Base-by-base conservation (phyloP, 768 basidiomycete genomes). In the Trametes elegans region DNA sequence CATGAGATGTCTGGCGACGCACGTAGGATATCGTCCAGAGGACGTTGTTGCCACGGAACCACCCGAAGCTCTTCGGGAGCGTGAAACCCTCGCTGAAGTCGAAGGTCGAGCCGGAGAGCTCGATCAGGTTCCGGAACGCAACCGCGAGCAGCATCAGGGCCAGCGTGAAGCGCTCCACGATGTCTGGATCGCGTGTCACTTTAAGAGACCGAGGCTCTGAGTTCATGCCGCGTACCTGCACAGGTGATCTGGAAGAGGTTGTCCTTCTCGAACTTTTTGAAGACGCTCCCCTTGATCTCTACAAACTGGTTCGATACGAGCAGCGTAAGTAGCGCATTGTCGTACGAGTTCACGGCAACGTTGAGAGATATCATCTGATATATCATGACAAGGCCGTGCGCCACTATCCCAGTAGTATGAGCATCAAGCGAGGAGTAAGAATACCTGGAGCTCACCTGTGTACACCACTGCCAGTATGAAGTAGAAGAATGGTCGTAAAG, bases 241-340 rank as follows among this genome's bases (percentile, higher is more conserved):
- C 97, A 99, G 42, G 94, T 95, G 55, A 99, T 95, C 70, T 99
- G 97, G 69, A 99, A 98, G 8, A 99, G 80, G 66, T 90, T 98
- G 65, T 99, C 97, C 68, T 98, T 99, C 68, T 98, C 97, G 64
- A 99, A 98, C 68, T 89, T 98, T 73, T 98, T 99, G 83, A 99
- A 99, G 2, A 99, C 97, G 67, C 91, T 93, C 29, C 96, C 95
- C 72, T 99, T 99, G 71, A 98, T 98, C 72, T 99, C 97, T 29
- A 98, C 96, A 65, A 99, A 98, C 70, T 99, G 97, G 66, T 98
- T 99, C 40, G 93, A 97, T 40, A 99, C 85, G 7, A 99, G 79
- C 0, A 99, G 80, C 0, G 95, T 97, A 35, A 99, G 78, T 7
- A 99, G 82, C 2, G 96, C 88, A 64, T 98, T 90, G 68, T 98